Evolutionary conservation across 164 flowering plant genomes (phyloP).

Genomic region (Tetrastigma voinierianum): DNA sequence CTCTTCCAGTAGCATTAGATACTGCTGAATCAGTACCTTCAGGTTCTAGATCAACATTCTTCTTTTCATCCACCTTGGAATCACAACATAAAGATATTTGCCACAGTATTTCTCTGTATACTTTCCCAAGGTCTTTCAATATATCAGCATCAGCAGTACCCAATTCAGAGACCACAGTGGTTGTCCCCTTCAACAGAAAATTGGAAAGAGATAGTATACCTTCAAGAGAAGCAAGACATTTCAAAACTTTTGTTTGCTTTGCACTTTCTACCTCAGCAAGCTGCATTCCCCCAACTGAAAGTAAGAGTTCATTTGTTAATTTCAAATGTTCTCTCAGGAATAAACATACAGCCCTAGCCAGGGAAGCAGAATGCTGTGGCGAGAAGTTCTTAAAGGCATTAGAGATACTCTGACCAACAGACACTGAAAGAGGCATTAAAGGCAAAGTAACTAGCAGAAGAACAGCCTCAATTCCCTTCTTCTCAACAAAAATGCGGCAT

Average conservation of each 20-base stretch:
- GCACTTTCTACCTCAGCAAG: conserved; percentile 51
- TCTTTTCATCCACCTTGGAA: conserved; percentile 68
- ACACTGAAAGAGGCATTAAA: conserved; percentile 57
- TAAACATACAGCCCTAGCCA: conserved; percentile 73
- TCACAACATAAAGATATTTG: conserved; percentile 71
- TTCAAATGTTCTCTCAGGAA: conserved; percentile 71
- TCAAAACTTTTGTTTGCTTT: conserved; percentile 48
- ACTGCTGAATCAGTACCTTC: conserved; percentile 45
- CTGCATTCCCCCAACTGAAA: conserved; percentile 51
- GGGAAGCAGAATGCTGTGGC: conserved; percentile 75
- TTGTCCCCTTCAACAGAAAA: conserved; percentile 71
- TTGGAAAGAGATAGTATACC: conserved; percentile 62
- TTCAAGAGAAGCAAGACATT: conserved; percentile 71
- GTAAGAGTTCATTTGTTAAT: conserved; percentile 47
- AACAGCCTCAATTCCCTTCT: conserved; percentile 87
- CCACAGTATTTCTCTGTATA: conserved; percentile 77
- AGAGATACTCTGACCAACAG: conserved; percentile 70
- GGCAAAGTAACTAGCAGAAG: conserved; percentile 75
- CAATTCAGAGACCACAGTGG: conserved; percentile 67
- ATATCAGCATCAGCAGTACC: conserved; percentile 81
- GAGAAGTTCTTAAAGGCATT: conserved; percentile 82
- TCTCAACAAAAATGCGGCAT: conserved; percentile 86
- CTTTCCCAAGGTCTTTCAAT: conserved; percentile 70
- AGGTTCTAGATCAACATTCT: conserved; percentile 45
- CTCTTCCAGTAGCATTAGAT: conserved; percentile 55